Evolutionary conservation across 2,329 filamentous ascomycete genomes (phyloP), one percentile per base, ranked within the genome.

Genomic region (Phaeophleospora eucalypticola): DNA sequence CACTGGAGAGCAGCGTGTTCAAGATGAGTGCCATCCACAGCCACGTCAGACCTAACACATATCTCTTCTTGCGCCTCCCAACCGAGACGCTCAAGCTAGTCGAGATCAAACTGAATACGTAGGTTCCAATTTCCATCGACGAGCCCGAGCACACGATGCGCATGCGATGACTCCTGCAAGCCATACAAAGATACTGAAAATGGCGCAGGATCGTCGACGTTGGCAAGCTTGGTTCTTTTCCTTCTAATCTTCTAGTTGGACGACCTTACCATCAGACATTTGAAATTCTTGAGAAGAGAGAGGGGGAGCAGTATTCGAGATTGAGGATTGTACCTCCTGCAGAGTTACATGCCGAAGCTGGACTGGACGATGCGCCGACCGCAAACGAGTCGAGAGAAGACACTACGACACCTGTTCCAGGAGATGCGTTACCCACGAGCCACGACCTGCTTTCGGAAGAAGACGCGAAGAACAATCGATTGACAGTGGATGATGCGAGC

Each of bases 201-300:
- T 59, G 48, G 51, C 33, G 59, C 57, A 96, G 90, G 34, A 87
- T 82, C 36, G 86, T 97, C 55, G 89, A 87, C 1, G 76, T 97
- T 27, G 89, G 89, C 46, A 97, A 96, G 79, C 95, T 93, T 66
- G 93, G 93, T 54, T 82, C 82, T 2, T 96, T 98, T 64, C 85
- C 88, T 14, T 83, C 87, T 43, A 96, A 97, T 64, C 79, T 93
- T 24, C 81, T 98, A 37, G 80, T 98, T 53, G 86, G 89, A n/a
- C 84, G 93, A 6, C 93, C 93, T 0, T 95, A 88, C 65, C 82
- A 95, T 71, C 75, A 94, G 50, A 97, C 90, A 1, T 98, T 89
- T 70, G 91, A 97, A 67, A 77, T 97, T 2, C 79, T 86, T 53
- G 89, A 95, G 59, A 81, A 79, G 61, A 69, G 75, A 19, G 76